Base-by-base conservation (phyloP, 2,329 filamentous ascomycete genomes). In the Cryphonectria naterciae region DNA sequence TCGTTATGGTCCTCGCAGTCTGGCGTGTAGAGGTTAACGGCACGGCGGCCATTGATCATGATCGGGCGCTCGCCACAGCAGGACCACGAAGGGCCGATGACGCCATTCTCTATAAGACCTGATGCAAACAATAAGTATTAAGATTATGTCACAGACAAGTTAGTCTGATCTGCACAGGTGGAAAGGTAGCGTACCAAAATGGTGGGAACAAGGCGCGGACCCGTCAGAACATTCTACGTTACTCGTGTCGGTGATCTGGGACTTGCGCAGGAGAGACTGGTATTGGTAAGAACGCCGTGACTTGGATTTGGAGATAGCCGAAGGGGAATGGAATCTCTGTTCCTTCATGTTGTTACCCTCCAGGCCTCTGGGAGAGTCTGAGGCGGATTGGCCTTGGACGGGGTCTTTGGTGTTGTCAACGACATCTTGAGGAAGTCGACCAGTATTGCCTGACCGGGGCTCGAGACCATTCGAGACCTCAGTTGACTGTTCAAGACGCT, bases 11-110 rank as follows among this genome's bases (percentile, higher is more conserved):
- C 46, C 19, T 39, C 32, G 19, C 63, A 65, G 32, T 46, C 43
- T 22, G 63, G 63, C 2, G 63, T 54, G 41, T n/a, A 41, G 39
- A 32, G n/a, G 25, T 65, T 65, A 2, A 65, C 7, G 41, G 28
- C 41, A 25, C 17, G 7, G 17, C 25, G 62, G 4, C 22, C 25
- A 1, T 43, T 25, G 39, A 49, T 8, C n/a, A 22, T 46, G 41
- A 65, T 15, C 19, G 62, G 62, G 8, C 22, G n/a, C 15, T 43
- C 37, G 17, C 41, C 62, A 25, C 63, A 65, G 46, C 63, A 65
- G 63, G 41, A 10, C 46, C 41, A 65, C 28, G 15, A 5, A 28
- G 19, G 17, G 62, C 37, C 37, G n/a, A 22, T 39, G 35, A 19
- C 8, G 25, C 41, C 37, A 11, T 22, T 10, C 19, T 43, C 13